Evolutionary conservation across 202 grass and related monocot species (phyloP).

Genomic region (Carex arenaria): DNA sequence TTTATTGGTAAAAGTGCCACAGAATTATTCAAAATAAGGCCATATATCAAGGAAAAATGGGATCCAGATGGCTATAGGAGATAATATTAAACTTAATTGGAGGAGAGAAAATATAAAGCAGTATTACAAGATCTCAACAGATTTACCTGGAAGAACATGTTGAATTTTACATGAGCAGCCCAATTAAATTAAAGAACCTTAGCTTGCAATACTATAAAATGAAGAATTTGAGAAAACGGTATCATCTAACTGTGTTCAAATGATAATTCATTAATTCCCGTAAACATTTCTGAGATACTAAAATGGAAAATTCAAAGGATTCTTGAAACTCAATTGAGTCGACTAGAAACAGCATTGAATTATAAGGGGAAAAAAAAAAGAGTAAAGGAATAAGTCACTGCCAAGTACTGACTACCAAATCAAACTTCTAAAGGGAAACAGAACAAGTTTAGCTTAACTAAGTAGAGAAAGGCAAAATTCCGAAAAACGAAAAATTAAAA

Average conservation of each 20-base stretch:
- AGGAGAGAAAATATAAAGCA: not conserved
- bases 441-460: not conserved
- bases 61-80: not conserved
- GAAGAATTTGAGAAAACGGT: not conserved
- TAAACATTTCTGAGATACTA: not conserved
- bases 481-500: not conserved
- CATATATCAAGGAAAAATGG: not conserved
- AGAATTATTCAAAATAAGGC: slow-evolving; percentile 6
- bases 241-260: not conserved
- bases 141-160: not conserved
- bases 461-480: not conserved
- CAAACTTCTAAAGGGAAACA: not conserved
- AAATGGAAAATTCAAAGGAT: not conserved
- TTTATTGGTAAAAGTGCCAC: not conserved
- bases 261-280: not conserved
- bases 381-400: not conserved
- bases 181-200: not conserved
- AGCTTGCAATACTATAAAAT: not conserved
- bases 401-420: not conserved
- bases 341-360: not conserved
- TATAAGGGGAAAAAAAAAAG: not conserved
- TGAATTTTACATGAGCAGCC: not conserved
- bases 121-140: not conserved
- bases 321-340: not conserved
- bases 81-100: not conserved